Base-by-base conservation (phyloP, 1,139 yeast genomes). In the Suhomyces maxii region DNA sequence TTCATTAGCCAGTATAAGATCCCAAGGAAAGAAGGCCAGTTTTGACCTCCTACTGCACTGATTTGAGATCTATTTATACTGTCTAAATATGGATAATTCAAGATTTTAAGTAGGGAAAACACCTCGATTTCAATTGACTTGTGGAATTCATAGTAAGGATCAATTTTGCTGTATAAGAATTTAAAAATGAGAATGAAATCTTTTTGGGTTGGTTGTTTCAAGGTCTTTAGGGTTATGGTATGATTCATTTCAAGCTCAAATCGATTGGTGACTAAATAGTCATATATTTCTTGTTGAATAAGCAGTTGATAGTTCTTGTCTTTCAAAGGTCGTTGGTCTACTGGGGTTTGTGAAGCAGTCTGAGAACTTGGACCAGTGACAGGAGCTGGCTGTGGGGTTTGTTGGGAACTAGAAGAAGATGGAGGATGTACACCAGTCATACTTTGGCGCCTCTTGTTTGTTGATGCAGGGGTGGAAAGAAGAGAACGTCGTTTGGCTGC, bases 1-100 rank as follows among this genome's bases (percentile, higher is more conserved):
- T 80, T 80, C 10, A 86, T 83, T 41, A 89, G 61, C 96, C 96
- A 89, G 62, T 85, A 83, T 33, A 89, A 69, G 77, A 90, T 81
- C 1, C 95, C 96, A 43, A 90, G 67, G 57, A 89, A 86, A 23
- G 80, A 79, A 13, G 89, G 91, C 97, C 97, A 89, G 57, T 85
- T 85, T 48, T 86, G 86, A 1, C 96, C 96, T 2, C 97, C 97
- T 7, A 89, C 97, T 0, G 97, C 97, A 41, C 91, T 83, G 32
- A 90, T 83, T 61, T 89, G 96, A 0, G 93, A 84, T 58, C 90
- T 82, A 63, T 85, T 87, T 39, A 90, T 83, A 0, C 87, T 75
- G 38, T 88, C 96, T 48, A 89, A 64, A 62, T 85, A 89, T 1
- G 98, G 97, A 59, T 90, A 91, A 44, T 80, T 80, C 50, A 89